Conservation (phyloP, 352 stramenopile genomes). For the Pseudoperonospora humuli region DNA sequence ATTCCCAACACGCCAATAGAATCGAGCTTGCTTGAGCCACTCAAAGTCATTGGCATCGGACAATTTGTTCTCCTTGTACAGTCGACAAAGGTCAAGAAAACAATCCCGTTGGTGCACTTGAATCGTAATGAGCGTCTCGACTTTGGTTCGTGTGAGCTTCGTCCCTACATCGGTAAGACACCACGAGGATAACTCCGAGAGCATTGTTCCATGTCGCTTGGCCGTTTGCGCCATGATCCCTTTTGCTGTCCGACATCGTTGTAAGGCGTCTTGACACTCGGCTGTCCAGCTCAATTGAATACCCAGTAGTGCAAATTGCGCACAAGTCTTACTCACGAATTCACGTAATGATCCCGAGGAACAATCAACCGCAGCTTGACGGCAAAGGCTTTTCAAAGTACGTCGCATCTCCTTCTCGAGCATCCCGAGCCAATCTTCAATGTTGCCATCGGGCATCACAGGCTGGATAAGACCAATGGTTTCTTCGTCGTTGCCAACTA, state of each 20-base stretch:
- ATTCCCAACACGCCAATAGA: conserved; percentile 49
- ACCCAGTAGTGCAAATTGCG: conserved; percentile 64
- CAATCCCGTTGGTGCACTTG: conserved; percentile 86
- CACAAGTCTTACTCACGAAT: conserved; percentile 67
- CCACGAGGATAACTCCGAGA: conserved; percentile 88
- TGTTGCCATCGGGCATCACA: conserved; percentile 65
- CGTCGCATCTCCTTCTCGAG: conserved; percentile 65
- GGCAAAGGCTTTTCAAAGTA: conserved; percentile 59
- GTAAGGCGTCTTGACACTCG: conserved; percentile 59
- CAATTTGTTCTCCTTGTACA: conserved; percentile 82
- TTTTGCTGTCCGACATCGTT: conserved; percentile 76
- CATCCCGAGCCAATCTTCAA: conserved; percentile 74
- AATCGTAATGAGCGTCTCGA: conserved; percentile 92
- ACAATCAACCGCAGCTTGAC: conserved; percentile 50
- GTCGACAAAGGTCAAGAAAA: conserved; percentile 52
- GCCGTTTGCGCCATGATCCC: conserved; percentile 81
- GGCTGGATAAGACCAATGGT: conserved; percentile 47
- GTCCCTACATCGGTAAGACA: conserved; percentile 85
- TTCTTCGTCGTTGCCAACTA: conserved; percentile 67
- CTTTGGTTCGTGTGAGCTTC: conserved; percentile 89
- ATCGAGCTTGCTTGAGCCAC: conserved; percentile 75
- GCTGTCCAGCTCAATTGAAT: conserved; percentile 77
- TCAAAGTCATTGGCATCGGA: conserved; percentile 71
- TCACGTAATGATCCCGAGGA: conserved; percentile 38
- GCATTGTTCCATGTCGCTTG: conserved; percentile 65